Percentiles rank a stretch among this genome's conserved stretches.
Conservation (phyloP, 805 yeast genomes). For the Starmerella powellii region DNA sequence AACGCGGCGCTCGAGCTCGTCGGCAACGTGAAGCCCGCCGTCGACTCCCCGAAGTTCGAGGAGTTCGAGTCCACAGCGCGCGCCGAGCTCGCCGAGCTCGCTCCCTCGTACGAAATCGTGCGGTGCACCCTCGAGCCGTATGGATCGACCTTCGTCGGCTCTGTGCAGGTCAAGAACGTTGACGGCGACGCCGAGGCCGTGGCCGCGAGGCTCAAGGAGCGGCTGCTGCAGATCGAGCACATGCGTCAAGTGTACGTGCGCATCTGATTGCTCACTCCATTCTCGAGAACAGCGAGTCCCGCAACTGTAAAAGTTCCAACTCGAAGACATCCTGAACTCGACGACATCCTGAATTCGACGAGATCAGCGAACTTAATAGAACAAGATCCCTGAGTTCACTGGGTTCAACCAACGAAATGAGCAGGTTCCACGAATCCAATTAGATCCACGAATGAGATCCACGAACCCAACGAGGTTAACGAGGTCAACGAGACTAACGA, state of each 20-base stretch:
- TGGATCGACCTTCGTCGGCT: slow-evolving; percentile 23
- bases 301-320: no score
- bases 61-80: slow-evolving; percentile 13
- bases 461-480: no score
- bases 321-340: no score
- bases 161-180: slow-evolving; percentile 13
- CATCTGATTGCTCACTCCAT: slow-evolving; percentile 1
- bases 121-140: slow-evolving; percentile 21
- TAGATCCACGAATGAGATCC: no score
- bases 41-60: slow-evolving; percentile 14
- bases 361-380: no score
- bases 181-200: slow-evolving; percentile 17
- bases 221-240: slow-evolving; percentile 17
- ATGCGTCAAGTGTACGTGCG: slow-evolving; percentile 21
- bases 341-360: no score
- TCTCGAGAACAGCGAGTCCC: no score
- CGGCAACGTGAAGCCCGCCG: slow-evolving; percentile 37
- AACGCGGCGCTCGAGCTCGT: slow-evolving; percentile 63
- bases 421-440: no score
- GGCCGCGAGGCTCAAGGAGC: slow-evolving; percentile 13
- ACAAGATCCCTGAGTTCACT: no score
- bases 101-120: slow-evolving; percentile 14
- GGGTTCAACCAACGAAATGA: no score
- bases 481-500: no score
- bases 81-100: slow-evolving; percentile 6